Conservation (phyloP, 495 filamentous ascomycete genomes). For the Xylaria castorea region DNA sequence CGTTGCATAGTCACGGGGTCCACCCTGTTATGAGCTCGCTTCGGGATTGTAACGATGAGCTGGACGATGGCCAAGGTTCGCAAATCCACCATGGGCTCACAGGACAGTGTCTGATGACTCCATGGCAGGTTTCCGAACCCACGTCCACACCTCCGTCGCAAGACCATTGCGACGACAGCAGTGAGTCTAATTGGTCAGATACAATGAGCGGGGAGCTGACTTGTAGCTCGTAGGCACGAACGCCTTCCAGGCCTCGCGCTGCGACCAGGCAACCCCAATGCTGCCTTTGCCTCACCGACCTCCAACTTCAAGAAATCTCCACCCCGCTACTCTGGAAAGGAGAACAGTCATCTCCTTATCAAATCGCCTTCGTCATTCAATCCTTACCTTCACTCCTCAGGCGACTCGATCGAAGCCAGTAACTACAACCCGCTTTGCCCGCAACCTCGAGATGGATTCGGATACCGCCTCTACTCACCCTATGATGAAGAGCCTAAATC, state of each 20-base stretch:
- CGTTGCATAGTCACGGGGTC: slow-evolving; percentile 37
- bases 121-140: slow-evolving; percentile 31
- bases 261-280: slow-evolving; percentile 40
- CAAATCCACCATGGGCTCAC: slow-evolving; percentile 17
- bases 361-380: slow-evolving; percentile 36
- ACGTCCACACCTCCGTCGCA: slow-evolving; percentile 19
- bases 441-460: slow-evolving; percentile 42
- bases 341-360: slow-evolving; percentile 30
- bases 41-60: slow-evolving; percentile 16
- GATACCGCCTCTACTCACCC: slow-evolving; percentile 39
- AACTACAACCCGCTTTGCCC: slow-evolving; percentile 54
- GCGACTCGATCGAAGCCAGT: slow-evolving; percentile 40
- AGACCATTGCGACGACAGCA: slow-evolving; percentile 33
- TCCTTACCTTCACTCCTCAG: slow-evolving; percentile 42
- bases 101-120: slow-evolving; percentile 33
- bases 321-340: slow-evolving; percentile 31
- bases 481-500: slow-evolving; percentile 44
- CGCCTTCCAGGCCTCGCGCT: slow-evolving; percentile 36
- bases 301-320: slow-evolving; percentile 31
- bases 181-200: slow-evolving; percentile 34
- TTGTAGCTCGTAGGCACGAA: slow-evolving; percentile 33
- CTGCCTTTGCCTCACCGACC: slow-evolving; percentile 34
- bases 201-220: slow-evolving; percentile 24
- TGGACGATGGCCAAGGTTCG: slow-evolving; percentile 33
- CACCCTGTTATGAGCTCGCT: slow-evolving; percentile 19